Base-by-base conservation (phyloP, 306 rosid genomes). In the Urtica urens region DNA sequence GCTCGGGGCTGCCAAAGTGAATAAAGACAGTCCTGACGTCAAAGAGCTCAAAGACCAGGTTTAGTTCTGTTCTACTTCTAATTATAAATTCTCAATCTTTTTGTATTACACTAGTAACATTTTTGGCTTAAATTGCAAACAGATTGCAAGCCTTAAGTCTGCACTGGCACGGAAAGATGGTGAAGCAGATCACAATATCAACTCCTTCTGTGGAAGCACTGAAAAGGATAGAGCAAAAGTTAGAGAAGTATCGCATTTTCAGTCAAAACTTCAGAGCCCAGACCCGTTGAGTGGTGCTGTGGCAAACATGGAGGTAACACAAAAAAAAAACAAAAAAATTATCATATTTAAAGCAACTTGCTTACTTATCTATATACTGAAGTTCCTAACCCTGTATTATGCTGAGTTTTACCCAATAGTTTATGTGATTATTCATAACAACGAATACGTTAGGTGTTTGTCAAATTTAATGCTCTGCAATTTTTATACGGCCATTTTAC, bases 31-130 rank as follows among this genome's bases (percentile, higher is more conserved):
- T 31, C 17, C 77, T 22, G 95, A 88, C 66, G 93, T 83, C 52
- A 88, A 78, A 62, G 95, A 80, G 37, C 95, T 88, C 64, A 88
- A 81, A 76, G 95, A 83, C 35, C 95, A 88, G 86, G 96, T 51
- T n/a, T 7, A 78, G n/a, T 53, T 51, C 37, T 41, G 66, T 33
- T 53, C 56, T 23, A 31, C 13, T 31, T 31, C 13, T 7, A 31
- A 31, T 31, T 31, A 13, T 13, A 1, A 7, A 7, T 31, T 31
- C 37, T 8, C 37, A 31, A 31, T 15, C 15, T 16, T 20, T 24
- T n/a, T n/a, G n/a, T 55, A 24, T n/a, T 24, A 39, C 37, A 26
- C 24, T 12, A 7, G 12, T 39, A 43, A 15, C 27, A 20, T 46
- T 14, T 38, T 37, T 44, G 55, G 58, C 49, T 66, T 42, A 19